Conservation (phyloP, 106 monocot species). For the Allium fistulosum region DNA sequence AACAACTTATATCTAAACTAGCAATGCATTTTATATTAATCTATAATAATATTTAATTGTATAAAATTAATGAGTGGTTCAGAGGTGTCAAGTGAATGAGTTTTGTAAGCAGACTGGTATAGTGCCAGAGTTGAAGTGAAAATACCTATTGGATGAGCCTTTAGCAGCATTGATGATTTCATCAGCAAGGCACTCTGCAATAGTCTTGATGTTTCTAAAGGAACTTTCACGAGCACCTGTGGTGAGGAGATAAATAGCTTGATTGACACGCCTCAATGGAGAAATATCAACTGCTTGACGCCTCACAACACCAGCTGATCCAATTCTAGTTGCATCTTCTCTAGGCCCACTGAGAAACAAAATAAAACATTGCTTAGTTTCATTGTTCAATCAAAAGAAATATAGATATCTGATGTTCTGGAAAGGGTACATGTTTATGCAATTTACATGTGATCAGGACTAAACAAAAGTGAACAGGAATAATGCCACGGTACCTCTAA, state of each 20-base stretch:
- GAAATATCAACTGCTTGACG: constrained; percentile 66
- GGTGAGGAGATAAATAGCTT: constrained; percentile 48
- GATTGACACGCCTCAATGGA: constrained; percentile 49
- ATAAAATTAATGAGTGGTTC: too few species aligned
- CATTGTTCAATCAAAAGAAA: too few species aligned
- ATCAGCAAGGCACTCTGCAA: constrained; percentile 56
- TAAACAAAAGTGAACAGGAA: too few species aligned
- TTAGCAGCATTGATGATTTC: constrained; percentile 55
- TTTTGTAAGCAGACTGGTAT: background rate
- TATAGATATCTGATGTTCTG: too few species aligned
- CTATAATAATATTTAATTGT: too few species aligned
- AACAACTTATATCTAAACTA: too few species aligned
- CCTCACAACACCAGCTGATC: constrained; percentile 57
- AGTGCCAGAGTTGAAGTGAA: too few species aligned
- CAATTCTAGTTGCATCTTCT: constrained; percentile 62
- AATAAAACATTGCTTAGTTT: too few species aligned
- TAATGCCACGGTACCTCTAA: too few species aligned
- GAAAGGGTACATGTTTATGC: too few species aligned
- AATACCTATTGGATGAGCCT: constrained; percentile 50
- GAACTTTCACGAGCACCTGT: constrained; percentile 51
- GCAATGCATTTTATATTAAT: too few species aligned
- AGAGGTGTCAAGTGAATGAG: background rate
- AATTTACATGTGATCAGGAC: too few species aligned
- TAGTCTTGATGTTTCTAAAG: constrained; percentile 52
- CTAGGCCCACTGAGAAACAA: constrained; percentile 32